phyloP scores from a whole-genome alignment of 2,329 filamentous ascomycete species.

The Colletotrichum coccodes region DNA sequence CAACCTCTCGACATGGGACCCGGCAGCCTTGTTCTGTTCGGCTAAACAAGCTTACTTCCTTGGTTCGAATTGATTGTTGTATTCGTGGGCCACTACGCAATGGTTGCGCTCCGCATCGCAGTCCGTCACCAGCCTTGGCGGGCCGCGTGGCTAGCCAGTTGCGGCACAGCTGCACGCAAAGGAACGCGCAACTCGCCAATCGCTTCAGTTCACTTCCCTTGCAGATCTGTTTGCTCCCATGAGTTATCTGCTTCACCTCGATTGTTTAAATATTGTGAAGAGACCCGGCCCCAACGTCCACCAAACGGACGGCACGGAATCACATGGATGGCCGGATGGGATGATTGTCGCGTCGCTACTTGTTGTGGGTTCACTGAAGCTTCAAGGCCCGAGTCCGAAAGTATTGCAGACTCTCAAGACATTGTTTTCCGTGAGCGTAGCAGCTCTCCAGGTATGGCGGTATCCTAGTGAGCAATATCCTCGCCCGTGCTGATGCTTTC shows the following conservation, averaged over 20 bases:
- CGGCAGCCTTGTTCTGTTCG: background rate
- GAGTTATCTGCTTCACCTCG: background rate
- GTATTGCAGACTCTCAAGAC: background rate
- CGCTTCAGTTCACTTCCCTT: background rate
- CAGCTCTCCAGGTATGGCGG: background rate
- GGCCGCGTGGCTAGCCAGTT: slow-evolving; percentile 8
- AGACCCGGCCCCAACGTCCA: background rate
- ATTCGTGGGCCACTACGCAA: background rate
- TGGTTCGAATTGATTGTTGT: background rate
- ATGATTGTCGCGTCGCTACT: background rate
- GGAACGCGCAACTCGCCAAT: background rate
- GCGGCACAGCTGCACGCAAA: background rate
- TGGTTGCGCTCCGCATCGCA: background rate
- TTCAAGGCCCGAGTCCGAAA: background rate
- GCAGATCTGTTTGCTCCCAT: too few relatives aligned
- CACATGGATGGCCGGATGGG: too few relatives aligned
- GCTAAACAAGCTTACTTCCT: slow-evolving; percentile 18
- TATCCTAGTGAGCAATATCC: background rate
- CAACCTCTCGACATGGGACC: background rate
- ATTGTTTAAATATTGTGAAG: background rate
- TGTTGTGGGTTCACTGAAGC: background rate
- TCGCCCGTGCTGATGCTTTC: background rate
- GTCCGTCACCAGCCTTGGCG: background rate
- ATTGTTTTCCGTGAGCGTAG: background rate
- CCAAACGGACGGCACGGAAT: background rate